Percentiles rank a stretch among this genome's conserved stretches.
phyloP scores from a whole-genome alignment of 192 early-diverging fungal species.

The Coemansia sp. region DNA sequence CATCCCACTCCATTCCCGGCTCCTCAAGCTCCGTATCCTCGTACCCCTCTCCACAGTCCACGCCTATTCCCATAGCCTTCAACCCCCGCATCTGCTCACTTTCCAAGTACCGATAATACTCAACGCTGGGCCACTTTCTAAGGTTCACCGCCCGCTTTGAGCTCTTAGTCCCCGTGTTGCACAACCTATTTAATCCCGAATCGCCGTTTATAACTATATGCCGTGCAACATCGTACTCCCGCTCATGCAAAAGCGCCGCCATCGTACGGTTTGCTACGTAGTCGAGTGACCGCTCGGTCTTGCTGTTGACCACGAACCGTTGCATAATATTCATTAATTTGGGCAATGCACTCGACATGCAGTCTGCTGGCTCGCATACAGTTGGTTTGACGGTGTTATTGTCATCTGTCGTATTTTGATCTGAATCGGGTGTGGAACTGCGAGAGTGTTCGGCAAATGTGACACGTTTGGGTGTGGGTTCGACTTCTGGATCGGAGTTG shows the following conservation, averaged over 20 bases:
- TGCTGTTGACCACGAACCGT: not conserved
- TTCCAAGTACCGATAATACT: slow-evolving; percentile 15
- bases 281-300: not conserved
- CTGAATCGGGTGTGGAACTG: not conserved
- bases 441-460: not conserved
- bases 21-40: slow-evolving; percentile 26
- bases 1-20: slow-evolving; percentile 32
- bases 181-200: not conserved
- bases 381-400: not conserved
- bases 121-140: slow-evolving; percentile 18
- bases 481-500: not conserved
- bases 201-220: slow-evolving; percentile 25
- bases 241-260: slow-evolving; percentile 13
- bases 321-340: not conserved
- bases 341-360: not conserved
- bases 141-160: not conserved
- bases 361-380: not conserved
- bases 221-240: slow-evolving; percentile 18
- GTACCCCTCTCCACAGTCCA: not conserved
- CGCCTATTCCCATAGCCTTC: slow-evolving; percentile 16
- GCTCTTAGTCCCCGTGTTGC: not conserved
- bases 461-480: not conserved
- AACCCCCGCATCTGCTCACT: slow-evolving; percentile 5
- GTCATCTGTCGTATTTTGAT: not conserved
- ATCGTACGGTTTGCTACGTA: slow-evolving; percentile 21